Conservation (phyloP, 2,329 filamentous ascomycete species). For the Diaporthe caulivora region DNA sequence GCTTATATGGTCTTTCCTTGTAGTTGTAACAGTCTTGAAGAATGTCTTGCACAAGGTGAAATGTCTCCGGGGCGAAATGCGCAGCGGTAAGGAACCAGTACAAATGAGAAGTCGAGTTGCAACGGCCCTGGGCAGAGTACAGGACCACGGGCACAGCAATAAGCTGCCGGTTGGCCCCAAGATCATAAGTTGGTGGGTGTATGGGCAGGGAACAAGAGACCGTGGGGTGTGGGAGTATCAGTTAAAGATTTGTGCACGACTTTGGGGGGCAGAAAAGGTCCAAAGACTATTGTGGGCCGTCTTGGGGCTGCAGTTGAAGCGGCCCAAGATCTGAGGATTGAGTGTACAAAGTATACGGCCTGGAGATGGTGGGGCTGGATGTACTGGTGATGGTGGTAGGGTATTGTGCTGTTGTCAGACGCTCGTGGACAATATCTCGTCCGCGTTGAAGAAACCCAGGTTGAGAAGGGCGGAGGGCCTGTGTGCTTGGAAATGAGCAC, state of each 20-base stretch:
- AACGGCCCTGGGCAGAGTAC: background rate
- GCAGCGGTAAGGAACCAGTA: constrained; percentile 1
- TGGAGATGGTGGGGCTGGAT: background rate
- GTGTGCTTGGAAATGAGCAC: background rate
- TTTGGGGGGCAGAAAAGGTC: no score
- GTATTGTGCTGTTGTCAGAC: background rate
- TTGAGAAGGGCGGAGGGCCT: background rate
- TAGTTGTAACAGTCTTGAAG: background rate
- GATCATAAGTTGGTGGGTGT: background rate
- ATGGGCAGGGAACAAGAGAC: background rate
- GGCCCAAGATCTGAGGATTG: background rate
- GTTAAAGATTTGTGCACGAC: background rate
- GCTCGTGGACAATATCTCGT: background rate
- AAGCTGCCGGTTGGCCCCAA: background rate
- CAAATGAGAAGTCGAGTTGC: constrained; percentile 28
- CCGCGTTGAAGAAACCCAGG: background rate
- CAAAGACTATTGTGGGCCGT: background rate
- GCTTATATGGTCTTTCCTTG: background rate
- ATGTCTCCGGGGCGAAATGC: background rate
- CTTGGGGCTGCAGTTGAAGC: background rate
- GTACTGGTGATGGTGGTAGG: background rate
- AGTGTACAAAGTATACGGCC: background rate
- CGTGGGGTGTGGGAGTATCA: background rate
- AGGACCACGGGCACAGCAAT: constrained; percentile 22
- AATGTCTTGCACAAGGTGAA: background rate